Evolutionary conservation across 2,329 filamentous ascomycete genomes (phyloP).

Genomic region (Macrophomina phaseolina): DNA sequence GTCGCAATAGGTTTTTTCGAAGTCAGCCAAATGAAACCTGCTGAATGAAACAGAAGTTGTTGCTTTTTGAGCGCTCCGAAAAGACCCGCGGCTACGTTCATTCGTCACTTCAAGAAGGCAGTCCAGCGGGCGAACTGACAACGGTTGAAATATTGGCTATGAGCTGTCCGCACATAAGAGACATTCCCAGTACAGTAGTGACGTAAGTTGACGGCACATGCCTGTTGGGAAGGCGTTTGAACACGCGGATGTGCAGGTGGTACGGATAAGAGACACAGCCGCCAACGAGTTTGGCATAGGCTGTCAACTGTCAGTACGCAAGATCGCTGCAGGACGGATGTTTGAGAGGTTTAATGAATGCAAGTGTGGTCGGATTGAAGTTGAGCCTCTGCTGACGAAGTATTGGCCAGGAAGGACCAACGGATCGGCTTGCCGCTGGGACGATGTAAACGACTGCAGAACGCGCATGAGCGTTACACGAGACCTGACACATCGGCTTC

Average conservation of each 20-base stretch:
- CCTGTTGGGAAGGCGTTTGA: neutral
- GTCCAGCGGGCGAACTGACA: neutral
- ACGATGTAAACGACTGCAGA: conserved; percentile 22
- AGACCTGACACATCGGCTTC: conserved; percentile 24
- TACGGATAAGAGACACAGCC: conserved; percentile 18
- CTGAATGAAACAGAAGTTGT: neutral
- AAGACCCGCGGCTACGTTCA: neutral
- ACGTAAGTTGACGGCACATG: neutral
- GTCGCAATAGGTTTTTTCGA: neutral
- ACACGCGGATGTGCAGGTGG: conserved; percentile 13
- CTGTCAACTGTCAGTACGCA: neutral
- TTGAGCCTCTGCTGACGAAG: conserved; percentile 13
- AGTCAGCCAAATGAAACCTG: conserved; percentile 8
- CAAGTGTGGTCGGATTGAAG: conserved; percentile 8
- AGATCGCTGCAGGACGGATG: neutral
- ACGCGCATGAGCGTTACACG: conserved; percentile 28
- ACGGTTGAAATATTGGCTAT: neutral
- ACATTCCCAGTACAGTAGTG: neutral
- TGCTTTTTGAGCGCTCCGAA: neutral
- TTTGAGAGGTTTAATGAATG: conserved; percentile 6
- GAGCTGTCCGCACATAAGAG: neutral
- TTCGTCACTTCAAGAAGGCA: conserved; percentile 5
- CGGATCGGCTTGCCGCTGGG: conserved; percentile 26
- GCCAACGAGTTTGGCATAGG: neutral
- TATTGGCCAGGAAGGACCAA: conserved; percentile 24